Evolutionary conservation across 176 grass and related monocot species (phyloP), one percentile per base, ranked within the genome.

Genomic region (Triticum dicoccoides): DNA sequence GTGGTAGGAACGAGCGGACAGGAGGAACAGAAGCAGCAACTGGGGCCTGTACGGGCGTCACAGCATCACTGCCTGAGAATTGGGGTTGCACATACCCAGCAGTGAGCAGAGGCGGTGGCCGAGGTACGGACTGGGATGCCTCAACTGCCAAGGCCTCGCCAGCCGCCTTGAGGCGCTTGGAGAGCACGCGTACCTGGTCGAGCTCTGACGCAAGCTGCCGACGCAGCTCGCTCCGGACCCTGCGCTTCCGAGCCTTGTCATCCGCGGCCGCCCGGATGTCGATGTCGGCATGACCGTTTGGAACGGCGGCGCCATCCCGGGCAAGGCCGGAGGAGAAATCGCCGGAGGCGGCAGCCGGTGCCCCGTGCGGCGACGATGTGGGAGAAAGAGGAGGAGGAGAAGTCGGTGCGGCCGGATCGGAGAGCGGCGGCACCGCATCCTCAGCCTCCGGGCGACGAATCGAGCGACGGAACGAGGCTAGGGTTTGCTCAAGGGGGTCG

Each of bases 111-210:
- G 27, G 11, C 6, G 64, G 39, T 14, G 90, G 88, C 73, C 45
- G 2, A 80, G 76, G 68, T 9, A 23, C 41, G 15, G 85, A n/a
- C 30, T 9, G 33, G 3, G 77, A 41, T 42, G 80, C 85, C 56
- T 82, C 87, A 14, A 44, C 72, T 18, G 78, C 80, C 44, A 91
- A 23, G 42, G 82, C 21, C 65, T 92, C 79, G 0, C 88, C 88
- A 2, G 87, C 81, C 15, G 5, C 90, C 73, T 91, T 91, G 2
- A 98, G 84, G 56, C 86, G 69, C 37, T 87, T 90, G 30, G 87
- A 90, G 54, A 98, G 78, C 72, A 89, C 70, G 34, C 93, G 96
- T 61, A 98, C 90, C 89, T 94, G 89, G 62, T 98, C 96, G 7
- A 98, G 86, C 78, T 98, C 90, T 0, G 75, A 79, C 4, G 88